These are phyloP conservation scores for Phylloporus sp. DNA, from an alignment of 768 basidiomycete species.

Conservation along the genomic window DNA sequence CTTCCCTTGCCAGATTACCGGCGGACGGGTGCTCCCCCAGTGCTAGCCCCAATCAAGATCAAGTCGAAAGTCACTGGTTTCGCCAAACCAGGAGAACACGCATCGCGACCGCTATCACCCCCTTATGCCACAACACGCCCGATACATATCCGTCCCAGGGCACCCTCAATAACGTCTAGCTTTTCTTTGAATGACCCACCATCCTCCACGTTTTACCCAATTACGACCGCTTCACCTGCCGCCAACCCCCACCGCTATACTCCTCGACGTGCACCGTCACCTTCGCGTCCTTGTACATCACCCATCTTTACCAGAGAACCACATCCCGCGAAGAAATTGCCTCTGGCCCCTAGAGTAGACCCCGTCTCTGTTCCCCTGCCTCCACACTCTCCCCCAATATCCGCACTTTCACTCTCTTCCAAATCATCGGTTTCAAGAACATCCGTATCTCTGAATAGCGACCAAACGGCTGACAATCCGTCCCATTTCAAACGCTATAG, in stretches of 20 bases:
- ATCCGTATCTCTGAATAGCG: conserved; percentile 37
- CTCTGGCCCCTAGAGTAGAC: conserved; percentile 40
- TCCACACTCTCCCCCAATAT: conserved; percentile 66
- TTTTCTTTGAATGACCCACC: conserved; percentile 25
- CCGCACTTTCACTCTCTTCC: conserved; percentile 72
- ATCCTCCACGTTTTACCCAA: conserved; percentile 44
- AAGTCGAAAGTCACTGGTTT: conserved; percentile 58
- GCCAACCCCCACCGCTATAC: conserved; percentile 56
- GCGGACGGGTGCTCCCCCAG: conserved; percentile 15
- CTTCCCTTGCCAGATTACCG: conserved; percentile 5
- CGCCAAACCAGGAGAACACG: conserved; percentile 34
- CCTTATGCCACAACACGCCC: conserved; percentile 30
- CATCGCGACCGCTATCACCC: conserved; percentile 38
- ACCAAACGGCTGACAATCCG: conserved; percentile 38
- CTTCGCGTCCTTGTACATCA: conserved; percentile 30
- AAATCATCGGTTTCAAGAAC: conserved; percentile 61
- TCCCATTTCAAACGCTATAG: conserved; percentile 39
- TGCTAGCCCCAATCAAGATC: conserved; percentile 36
- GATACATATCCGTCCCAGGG: conserved; percentile 22
- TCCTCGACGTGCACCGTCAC: conserved; percentile 32
- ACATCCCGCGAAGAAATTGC: conserved; percentile 11
- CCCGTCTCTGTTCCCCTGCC: conserved; percentile 56
- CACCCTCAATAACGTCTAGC: conserved; percentile 28
- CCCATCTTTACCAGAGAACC: conserved; percentile 25
- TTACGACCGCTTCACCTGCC: conserved; percentile 49